Conservation (phyloP, 2,329 filamentous ascomycete genomes). For the Aspergillus quadricinctus region DNA sequence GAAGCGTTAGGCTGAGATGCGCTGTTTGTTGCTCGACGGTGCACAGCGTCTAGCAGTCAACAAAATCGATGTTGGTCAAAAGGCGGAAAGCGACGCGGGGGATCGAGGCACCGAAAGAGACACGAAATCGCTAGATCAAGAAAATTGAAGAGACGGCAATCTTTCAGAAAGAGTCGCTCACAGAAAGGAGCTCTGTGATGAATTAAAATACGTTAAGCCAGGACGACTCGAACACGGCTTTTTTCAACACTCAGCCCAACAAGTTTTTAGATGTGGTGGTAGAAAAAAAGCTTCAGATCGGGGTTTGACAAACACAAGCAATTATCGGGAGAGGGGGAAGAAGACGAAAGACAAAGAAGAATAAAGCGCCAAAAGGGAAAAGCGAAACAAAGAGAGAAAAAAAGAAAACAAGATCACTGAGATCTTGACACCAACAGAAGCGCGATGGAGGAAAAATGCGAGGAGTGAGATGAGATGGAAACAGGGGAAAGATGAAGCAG, state of each 20-base stretch:
- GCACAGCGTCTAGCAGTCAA: constrained; percentile 25
- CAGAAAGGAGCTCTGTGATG: constrained; percentile 10
- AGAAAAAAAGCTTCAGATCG: constrained; percentile 5
- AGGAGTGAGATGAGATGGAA: constrained; percentile 18
- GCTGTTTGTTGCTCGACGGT: constrained; percentile 20
- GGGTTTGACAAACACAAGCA: constrained; percentile 1
- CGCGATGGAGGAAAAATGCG: constrained; percentile 27
- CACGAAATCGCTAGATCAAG: constrained; percentile 5
- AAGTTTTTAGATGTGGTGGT: constrained; percentile 4
- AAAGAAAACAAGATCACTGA: not conserved
- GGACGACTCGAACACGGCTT: constrained; percentile 14
- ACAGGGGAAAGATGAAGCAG: constrained; percentile 15
- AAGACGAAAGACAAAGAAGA: constrained; percentile 4
- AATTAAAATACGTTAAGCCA: constrained; percentile 15
- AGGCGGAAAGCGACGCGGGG: constrained; percentile 24
- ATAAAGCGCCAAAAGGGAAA: constrained; percentile 7
- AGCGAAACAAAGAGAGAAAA: constrained; percentile 15
- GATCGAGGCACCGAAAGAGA: constrained; percentile 16
- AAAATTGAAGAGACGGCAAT: not conserved
- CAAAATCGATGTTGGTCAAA: constrained; percentile 16
- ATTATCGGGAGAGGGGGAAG: constrained; percentile 1
- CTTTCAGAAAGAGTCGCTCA: not conserved
- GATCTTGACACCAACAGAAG: constrained; percentile 1
- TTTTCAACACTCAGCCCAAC: constrained; percentile 10
- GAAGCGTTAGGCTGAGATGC: constrained; percentile 9